Base-by-base conservation (phyloP, 2,329 filamentous ascomycete species). In the Amesomyces nigricolor region DNA sequence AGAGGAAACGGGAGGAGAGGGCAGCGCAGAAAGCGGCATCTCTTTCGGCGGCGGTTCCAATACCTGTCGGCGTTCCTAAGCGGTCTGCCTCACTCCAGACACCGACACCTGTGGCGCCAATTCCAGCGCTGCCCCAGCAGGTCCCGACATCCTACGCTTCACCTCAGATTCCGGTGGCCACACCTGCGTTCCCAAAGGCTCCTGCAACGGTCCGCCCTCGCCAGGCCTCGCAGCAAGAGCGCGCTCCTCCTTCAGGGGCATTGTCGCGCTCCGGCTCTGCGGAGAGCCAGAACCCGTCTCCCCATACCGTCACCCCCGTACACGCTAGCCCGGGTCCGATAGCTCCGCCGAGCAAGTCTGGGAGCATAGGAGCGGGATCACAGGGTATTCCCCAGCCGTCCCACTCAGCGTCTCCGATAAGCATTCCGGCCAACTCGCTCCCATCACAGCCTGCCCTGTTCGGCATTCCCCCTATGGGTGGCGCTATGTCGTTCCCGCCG, bases 151-250 rank as follows among this genome's bases (percentile, higher is more conserved):
- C 74, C 57, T 79, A 86, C 61, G 82, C 84, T 47, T 96, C 92
- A 14, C 92, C 92, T 7, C 89, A 90, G 67, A 81, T 92, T 49
- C 75, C 86, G 29, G 78, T 89, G 58, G 87, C 88, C 9, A 94
- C 89, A 35, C 92, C 94, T 7, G 86, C 84, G 26, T 73, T 95
- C 46, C 85, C 91, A 11, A 96, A 96, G 69, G 85, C 86, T 17
- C 85, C 90, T 5, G 91, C 89, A 11, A 89, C 91, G 8, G 86
- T 84, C 61, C 87, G 88, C 59, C 80, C 85, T 38, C 85, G 89
- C 53, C 88, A 91, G 58, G 73, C 82, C 46, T 94, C 90, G 8
- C 89, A 95, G 61, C 90, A 94, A 68, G 86, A 85, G 26, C 9
- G 82, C 85, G 77, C 81, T 7, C 81, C 83, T 6, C 86, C 84